Conservation (phyloP, 495 filamentous ascomycete species). For the Aspergillus cristatus region DNA sequence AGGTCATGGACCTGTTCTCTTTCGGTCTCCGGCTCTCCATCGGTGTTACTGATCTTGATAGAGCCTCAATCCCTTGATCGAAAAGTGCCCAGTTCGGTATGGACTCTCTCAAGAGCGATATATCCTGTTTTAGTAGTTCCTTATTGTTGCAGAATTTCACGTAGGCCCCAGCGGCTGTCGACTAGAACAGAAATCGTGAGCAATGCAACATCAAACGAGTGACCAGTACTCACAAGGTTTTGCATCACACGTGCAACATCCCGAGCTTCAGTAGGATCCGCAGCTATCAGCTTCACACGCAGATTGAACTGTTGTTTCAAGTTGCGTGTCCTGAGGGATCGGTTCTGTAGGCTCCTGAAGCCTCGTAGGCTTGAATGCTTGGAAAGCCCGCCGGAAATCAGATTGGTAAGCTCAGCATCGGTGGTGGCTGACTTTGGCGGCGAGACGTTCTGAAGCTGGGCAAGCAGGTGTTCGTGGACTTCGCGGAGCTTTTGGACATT, state of each 20-base stretch:
- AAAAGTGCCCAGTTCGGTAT: conserved; percentile 71
- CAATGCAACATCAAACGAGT: neutral
- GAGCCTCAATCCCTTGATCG: conserved; percentile 79
- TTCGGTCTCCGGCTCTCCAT: conserved; percentile 53
- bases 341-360: conserved; percentile 19
- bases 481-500: conserved; percentile 35
- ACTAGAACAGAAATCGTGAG: conserved; percentile 34
- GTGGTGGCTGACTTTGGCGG: conserved; percentile 21
- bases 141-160: conserved; percentile 84
- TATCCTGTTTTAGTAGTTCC: conserved; percentile 69
- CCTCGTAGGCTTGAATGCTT: conserved; percentile 15
- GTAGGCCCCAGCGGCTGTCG: conserved; percentile 73
- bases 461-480: conserved; percentile 36
- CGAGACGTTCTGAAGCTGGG: conserved; percentile 16
- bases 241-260: conserved; percentile 72
- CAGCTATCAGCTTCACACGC: conserved; percentile 36
- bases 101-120: conserved; percentile 56
- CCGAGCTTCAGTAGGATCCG: conserved; percentile 62
- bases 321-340: conserved; percentile 21
- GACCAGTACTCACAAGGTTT: conserved; percentile 48
- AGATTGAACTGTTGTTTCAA: conserved; percentile 19
- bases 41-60: conserved; percentile 67
- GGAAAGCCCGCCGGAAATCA: conserved; percentile 10
- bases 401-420: conserved; percentile 11
- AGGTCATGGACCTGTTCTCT: conserved; percentile 62